Evolutionary conservation across 805 yeast genomes (phyloP).

Genomic region (Saturnispora dispora): DNA sequence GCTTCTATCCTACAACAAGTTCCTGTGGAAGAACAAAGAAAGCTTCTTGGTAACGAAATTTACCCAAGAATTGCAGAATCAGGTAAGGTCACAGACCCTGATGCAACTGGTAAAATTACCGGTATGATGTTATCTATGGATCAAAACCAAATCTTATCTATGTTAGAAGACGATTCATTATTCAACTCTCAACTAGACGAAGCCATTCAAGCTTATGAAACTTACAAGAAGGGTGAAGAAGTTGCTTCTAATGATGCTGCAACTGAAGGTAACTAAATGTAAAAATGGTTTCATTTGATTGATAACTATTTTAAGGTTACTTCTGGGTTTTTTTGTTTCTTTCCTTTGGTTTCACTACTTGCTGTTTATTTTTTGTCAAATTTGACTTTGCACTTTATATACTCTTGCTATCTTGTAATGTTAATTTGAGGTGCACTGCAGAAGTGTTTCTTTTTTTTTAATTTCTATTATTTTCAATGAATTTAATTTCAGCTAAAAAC

Average conservation of each 20-base stretch:
- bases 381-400: conserved; percentile 3
- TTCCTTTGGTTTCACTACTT: conserved; percentile 3
- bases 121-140: conserved; percentile 98
- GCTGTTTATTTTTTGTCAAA: neutral
- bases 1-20: conserved; percentile 54
- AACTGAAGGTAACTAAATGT: conserved; percentile 7
- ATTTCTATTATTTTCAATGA: neutral
- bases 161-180: conserved; percentile 82
- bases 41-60: conserved; percentile 94
- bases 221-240: conserved; percentile 57
- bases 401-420: conserved; percentile 1
- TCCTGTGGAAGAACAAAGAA: conserved; percentile 91
- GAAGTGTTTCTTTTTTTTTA: conserved; percentile 1
- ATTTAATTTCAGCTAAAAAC: neutral
- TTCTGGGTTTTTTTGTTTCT: conserved; percentile 1
- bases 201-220: conserved; percentile 90
- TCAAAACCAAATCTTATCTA: conserved; percentile 77
- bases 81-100: conserved; percentile 81
- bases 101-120: conserved; percentile 96
- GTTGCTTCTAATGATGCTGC: conserved; percentile 19
- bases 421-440: neutral
- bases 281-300: conserved; percentile 3
- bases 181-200: conserved; percentile 88
- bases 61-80: conserved; percentile 86
- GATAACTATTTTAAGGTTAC: neutral